Base-by-base conservation (phyloP, 106 monocot genomes). In the Iris macrosiphon region DNA sequence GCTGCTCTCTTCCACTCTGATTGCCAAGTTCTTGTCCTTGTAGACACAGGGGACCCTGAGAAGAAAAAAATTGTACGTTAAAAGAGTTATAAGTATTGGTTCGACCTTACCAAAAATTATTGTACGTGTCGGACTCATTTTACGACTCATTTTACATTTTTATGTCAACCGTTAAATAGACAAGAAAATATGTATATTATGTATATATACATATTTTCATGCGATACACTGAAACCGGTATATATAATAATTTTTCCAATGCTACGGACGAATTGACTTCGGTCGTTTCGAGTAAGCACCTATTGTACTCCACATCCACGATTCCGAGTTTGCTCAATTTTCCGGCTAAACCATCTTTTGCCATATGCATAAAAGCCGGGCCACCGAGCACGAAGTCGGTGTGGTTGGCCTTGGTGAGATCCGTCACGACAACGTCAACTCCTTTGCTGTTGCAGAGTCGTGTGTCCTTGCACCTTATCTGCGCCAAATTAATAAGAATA, bases 1-100 rank as follows among this genome's bases (percentile, higher is more conserved):
- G 58, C 93, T 84, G 42, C 52, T 61, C 73, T 94, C 78, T 42
- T 94, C 88, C 45, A 94, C 81, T 53, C 73, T 66, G 3, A 94
- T 19, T 4, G 88, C 65, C n/a, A 88, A 43, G 58, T 84, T 93
- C 38, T 59, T 75, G 45, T 55, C 47, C 55, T 32, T 31, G 67
- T 81, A 88, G 29, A 78, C 70, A 62, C 93, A 94, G 5, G 84
- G 81, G 15, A 94, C 73, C 67, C 93, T 89, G 57, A 15, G 4
- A 25, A 19, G 5, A 1, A 55, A 32, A 19, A 7, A 1, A 3
- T 34, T 32, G 4, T 8, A 15, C 6, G n/a, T n/a, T n/a, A n/a
- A n/a, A n/a, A n/a, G n/a, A n/a, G n/a, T n/a, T n/a, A n/a, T n/a
- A n/a, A n/a, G n/a, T n/a, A n/a, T n/a, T n/a, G n/a, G n/a, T n/a